phyloP scores from a whole-genome alignment of 345 rosid genomes.

The Noccaea bulbosa region DNA sequence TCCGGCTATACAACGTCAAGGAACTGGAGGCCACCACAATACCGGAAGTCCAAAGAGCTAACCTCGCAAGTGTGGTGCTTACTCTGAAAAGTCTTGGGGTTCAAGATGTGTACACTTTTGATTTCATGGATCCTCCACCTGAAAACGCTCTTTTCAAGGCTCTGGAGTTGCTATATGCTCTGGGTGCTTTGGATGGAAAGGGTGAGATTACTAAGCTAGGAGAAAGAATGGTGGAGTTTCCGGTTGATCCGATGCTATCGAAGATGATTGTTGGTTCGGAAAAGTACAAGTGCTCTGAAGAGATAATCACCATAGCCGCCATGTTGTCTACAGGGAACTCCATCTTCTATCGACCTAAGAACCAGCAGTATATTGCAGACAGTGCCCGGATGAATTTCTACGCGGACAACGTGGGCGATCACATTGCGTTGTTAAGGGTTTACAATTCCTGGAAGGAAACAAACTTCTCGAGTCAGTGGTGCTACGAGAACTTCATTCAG shows the following conservation, averaged over 20 bases:
- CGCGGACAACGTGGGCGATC: conserved; percentile 85
- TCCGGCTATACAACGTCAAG: conserved; percentile 71
- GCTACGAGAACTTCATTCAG: conserved; percentile 95
- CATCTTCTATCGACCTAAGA: conserved; percentile 89
- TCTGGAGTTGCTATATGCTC: conserved; percentile 75
- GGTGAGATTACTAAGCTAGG: conserved; percentile 91
- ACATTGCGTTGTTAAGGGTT: conserved; percentile 83
- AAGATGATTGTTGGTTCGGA: conserved; percentile 92
- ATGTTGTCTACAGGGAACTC: conserved; percentile 95
- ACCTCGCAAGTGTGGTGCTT: conserved; percentile 90
- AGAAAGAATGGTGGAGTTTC: conserved; percentile 93
- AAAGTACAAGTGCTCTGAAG: conserved; percentile 77
- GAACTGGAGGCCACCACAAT: conserved; percentile 83
- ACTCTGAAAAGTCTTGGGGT: conserved; percentile 91
- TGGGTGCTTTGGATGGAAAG: conserved; percentile 78
- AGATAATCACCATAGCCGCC: conserved; percentile 77
- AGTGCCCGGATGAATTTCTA: conserved; percentile 83
- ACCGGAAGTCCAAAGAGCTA: conserved; percentile 95
- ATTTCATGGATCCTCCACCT: conserved; percentile 96
- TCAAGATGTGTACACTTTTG: conserved; percentile 77
- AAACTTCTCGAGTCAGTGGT: conserved; percentile 89
- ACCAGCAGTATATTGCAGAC: conserved; percentile 91
- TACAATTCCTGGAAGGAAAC: conserved; percentile 88
- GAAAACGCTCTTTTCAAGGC: conserved; percentile 82
- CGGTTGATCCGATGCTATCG: conserved; percentile 88